A percentile compares a stretch with the other conserved stretches of the same genome.
Conservation (phyloP, 73 alveolate species). For the Breviolum minutum region DNA sequence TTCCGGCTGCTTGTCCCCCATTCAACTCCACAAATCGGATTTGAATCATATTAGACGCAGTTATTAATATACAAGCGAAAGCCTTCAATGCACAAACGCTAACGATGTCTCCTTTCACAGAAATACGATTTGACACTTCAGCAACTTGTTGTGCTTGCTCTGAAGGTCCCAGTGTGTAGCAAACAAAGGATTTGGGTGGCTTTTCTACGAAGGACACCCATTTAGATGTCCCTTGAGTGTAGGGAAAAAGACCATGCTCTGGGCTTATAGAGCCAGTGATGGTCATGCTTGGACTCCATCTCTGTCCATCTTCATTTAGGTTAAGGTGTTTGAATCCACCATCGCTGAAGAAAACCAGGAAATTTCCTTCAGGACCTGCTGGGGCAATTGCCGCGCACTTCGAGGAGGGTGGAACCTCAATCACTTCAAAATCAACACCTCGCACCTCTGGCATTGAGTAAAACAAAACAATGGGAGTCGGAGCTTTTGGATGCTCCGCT, state of each 20-base stretch:
- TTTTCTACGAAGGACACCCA: slow-evolving; percentile 40
- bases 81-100: background rate
- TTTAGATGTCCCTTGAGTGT: background rate
- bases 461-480: background rate
- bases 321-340: slow-evolving; percentile 40
- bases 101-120: background rate
- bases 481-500: background rate
- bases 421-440: slow-evolving; percentile 14
- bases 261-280: slow-evolving; percentile 36
- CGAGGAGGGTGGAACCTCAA: background rate
- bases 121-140: background rate
- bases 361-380: background rate
- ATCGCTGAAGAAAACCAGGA: background rate
- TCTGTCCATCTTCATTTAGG: background rate
- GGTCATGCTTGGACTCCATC: background rate
- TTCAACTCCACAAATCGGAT: slow-evolving; percentile 34
- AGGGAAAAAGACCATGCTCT: slow-evolving; percentile 2
- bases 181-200: slow-evolving; percentile 31
- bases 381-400: slow-evolving; percentile 1
- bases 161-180: background rate
- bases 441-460: slow-evolving; percentile 10
- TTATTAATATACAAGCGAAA: background rate
- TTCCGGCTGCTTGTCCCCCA: slow-evolving; percentile 20
- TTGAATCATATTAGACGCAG: background rate
- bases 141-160: background rate